Conservation (phyloP, 371 early-diverging fungal genomes). For the Mortierella sp. region DNA sequence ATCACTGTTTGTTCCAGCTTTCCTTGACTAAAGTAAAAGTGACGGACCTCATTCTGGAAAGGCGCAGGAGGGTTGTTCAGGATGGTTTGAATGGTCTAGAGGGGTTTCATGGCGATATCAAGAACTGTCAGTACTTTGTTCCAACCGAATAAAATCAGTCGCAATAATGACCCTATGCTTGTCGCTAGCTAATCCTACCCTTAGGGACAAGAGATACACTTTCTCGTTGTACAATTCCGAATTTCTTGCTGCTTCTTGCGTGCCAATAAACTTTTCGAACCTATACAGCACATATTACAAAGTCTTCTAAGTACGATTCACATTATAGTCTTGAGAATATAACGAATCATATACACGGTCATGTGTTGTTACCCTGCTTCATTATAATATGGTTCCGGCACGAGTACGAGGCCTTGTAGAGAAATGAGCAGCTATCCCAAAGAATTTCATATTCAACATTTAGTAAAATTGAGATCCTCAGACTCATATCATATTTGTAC, state of each 20-base stretch:
- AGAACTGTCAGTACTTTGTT: not conserved
- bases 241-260: constrained; percentile 59
- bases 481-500: not conserved
- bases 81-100: constrained; percentile 51
- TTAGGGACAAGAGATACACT: constrained; percentile 62
- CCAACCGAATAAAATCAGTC: too few relatives aligned
- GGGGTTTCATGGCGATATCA: not conserved
- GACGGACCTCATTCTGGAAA: constrained; percentile 38
- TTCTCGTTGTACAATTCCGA: constrained; percentile 63
- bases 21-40: constrained; percentile 39
- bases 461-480: not conserved
- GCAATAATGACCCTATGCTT: too few relatives aligned
- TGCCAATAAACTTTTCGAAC: constrained; percentile 61
- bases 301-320: not conserved
- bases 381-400: constrained; percentile 65
- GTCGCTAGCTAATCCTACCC: constrained; percentile 17
- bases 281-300: constrained; percentile 5
- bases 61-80: constrained; percentile 52
- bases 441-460: too few relatives aligned
- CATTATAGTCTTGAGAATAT: not conserved
- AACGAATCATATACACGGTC: not conserved
- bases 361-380: constrained; percentile 62
- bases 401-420: constrained; percentile 66
- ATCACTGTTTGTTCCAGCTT: constrained; percentile 55
- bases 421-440: constrained; percentile 60